Conservation (phyloP, 2,329 filamentous ascomycete genomes). For the Ophiostoma sp. region DNA sequence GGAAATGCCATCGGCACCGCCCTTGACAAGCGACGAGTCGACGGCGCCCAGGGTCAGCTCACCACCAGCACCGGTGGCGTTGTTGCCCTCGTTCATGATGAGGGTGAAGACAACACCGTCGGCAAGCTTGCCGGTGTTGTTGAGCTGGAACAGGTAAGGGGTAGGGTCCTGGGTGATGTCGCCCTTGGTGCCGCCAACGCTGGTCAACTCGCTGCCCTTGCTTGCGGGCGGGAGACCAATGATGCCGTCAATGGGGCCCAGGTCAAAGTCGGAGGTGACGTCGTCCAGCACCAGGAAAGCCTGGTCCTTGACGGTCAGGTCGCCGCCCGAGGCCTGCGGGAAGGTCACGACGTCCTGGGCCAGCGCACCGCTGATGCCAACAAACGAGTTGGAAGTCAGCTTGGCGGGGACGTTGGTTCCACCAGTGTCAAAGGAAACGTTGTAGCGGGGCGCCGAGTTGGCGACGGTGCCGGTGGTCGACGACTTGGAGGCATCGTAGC, state of each 20-base stretch:
- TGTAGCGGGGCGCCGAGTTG: slow-evolving; percentile 18
- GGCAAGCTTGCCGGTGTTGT: slow-evolving; percentile 31
- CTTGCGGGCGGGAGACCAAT: slow-evolving; percentile 32
- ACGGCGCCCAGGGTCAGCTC: slow-evolving; percentile 37
- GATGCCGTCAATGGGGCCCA: slow-evolving; percentile 36
- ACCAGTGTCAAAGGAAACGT: slow-evolving; percentile 34
- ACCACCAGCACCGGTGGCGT: slow-evolving; percentile 27
- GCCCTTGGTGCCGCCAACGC: not conserved
- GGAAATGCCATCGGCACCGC: slow-evolving; percentile 26
- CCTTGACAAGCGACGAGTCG: slow-evolving; percentile 34
- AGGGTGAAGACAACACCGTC: slow-evolving; percentile 35
- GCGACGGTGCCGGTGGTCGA: not conserved
- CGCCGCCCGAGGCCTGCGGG: slow-evolving; percentile 23
- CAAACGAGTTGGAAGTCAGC: slow-evolving; percentile 26
- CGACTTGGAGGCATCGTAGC: slow-evolving; percentile 31
- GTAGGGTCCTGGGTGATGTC: slow-evolving; percentile 7
- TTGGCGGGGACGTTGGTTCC: slow-evolving; percentile 34
- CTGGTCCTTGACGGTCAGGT: slow-evolving; percentile 33
- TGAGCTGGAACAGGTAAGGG: slow-evolving; percentile 36
- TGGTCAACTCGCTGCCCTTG: slow-evolving; percentile 21
- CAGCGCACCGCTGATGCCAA: slow-evolving; percentile 28
- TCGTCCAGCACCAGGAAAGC: slow-evolving; percentile 36
- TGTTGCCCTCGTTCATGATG: slow-evolving; percentile 32
- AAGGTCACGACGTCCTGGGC: slow-evolving; percentile 36
- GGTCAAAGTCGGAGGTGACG: slow-evolving; percentile 32